phyloP scores from a whole-genome alignment of 495 filamentous ascomycete genomes.

The Astrothelium subdiscretum region DNA sequence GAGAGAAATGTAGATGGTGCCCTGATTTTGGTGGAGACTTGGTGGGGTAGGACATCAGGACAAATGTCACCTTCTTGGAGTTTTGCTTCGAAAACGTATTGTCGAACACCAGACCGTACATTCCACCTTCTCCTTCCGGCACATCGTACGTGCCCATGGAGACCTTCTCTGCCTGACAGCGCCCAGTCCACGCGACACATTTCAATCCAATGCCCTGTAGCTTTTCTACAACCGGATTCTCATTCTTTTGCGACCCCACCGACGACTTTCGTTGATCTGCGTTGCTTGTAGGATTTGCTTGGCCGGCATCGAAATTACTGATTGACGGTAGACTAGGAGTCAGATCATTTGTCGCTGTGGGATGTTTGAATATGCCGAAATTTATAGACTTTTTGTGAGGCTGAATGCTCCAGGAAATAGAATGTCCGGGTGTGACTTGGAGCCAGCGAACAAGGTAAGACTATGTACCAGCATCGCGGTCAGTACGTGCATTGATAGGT shows the following conservation, averaged over 20 bases:
- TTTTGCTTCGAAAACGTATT: constrained; percentile 96
- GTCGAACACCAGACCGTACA: constrained; percentile 95
- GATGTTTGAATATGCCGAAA: constrained; percentile 95
- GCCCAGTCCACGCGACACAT: constrained; percentile 77
- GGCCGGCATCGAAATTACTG: constrained; percentile 34
- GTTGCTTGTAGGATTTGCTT: constrained; percentile 16
- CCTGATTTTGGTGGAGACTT: constrained; percentile 69
- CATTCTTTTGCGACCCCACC: constrained; percentile 13
- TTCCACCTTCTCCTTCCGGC: constrained; percentile 57
- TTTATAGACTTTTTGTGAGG: constrained; percentile 97
- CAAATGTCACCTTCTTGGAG: constrained; percentile 88
- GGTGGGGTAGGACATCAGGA: constrained; percentile 85
- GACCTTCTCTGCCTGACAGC: constrained; percentile 94
- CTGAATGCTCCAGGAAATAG: constrained; percentile 95
- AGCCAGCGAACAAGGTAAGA: constrained; percentile 98
- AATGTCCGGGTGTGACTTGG: constrained; percentile 72
- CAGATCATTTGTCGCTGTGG: constrained; percentile 48
- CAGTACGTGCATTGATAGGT: background rate
- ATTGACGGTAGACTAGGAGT: constrained; percentile 41
- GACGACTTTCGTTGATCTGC: background rate
- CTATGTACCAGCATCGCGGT: constrained; percentile 34
- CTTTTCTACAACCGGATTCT: constrained; percentile 62
- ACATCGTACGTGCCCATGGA: constrained; percentile 84
- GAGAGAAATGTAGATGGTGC: constrained; percentile 50
- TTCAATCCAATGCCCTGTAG: constrained; percentile 76